Evolutionary conservation across 495 filamentous ascomycete species (phyloP), one percentile per base, ranked within the genome.

Genomic region (Xylaria longipes): DNA sequence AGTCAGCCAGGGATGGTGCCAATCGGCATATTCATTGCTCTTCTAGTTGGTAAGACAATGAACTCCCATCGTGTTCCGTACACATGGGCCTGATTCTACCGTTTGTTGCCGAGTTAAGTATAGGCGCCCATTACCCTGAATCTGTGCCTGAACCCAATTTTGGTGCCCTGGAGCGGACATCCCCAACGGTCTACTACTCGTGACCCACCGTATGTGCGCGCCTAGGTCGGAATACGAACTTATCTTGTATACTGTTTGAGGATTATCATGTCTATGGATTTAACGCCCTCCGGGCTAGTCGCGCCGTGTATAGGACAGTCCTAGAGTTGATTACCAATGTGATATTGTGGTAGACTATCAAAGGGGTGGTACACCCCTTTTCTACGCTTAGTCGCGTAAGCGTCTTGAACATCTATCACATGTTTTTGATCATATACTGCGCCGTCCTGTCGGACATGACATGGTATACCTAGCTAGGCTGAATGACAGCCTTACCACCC

Each of bases 401-500:
- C 46, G 11, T 35, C 46, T 67, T 43, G 48, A 41, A n/a, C 17
- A 31, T 68, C 22, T 45, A 45, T 57, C 52, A 68, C 66, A 68
- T 68, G 66, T 46, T 22, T 64, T 64, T 45, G 46, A 58, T 39
- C 31, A 54, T 43, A 67, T 12, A 33, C 12, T 67, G 65, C 33
- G 35, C 46, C 27, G 15, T 15, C 46, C 46, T 56, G 60, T 70
- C 68, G 58, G 56, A 76, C 72, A 73, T 72, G 72, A 73, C 75
- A 76, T 73, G 75, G 72, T 66, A 70, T 74, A 73, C 65, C 73
- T 72, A 72, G 66, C 50, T 41, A 73, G 41, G 64, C 70, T 70
- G 70, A 72, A 75, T 78, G 70, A 74, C 75, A 82, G 76, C 75
- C 76, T 75, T 82, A 75, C 71, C 68, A 72, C 66, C 69, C 74